Base-by-base conservation (phyloP, 805 yeast genomes). In the Pichia sporocuriosa region DNA sequence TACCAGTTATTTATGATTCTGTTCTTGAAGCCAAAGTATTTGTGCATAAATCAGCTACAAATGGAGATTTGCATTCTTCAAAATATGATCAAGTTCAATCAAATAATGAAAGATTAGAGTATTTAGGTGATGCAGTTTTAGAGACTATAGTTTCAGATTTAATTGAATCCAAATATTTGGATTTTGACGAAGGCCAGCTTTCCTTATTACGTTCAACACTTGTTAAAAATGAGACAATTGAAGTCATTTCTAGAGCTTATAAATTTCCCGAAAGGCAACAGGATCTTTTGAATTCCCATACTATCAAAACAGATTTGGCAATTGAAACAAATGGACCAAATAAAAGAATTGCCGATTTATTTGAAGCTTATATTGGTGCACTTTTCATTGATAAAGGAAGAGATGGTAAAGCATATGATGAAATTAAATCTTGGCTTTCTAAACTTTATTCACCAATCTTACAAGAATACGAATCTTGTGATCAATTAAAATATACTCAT, bases 341-440 rank as follows among this genome's bases (percentile, higher is more conserved):
- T 49, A 90, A 90, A 57, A 66, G 83, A 4, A 73, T 73, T 54
- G 96, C 97, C 0, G 98, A 90, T 67, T 78, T 84, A 0, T 85
- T 90, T 57, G 98, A 93, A 62, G 96, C 97, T 0, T 90, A 90
- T 51, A 71, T 93, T 35, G 97, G 96, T 6, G 98, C 94, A 0
- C 61, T 90, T 25, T 72, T 73, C 7, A 67, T 76, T 19, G 94
- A 84, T 48, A 41, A 53, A 12, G 44, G 45, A 3, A 39, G 37
- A 26, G 31, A 43, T 25, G 45, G 45, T 12, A 36, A 39, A 6
- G 53, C 47, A 9, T 45, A 41, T 9, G 57, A 65, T 2, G 68
- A 61, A 19, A 70, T 83, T 6, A 70, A 71, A 48, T 59, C 66
- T 11, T 84, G 90, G 90, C 56, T 84, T 22, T 52, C 58, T 6